Conservation (phyloP, 495 filamentous ascomycete species). For the Aspergillus avenaceus region DNA sequence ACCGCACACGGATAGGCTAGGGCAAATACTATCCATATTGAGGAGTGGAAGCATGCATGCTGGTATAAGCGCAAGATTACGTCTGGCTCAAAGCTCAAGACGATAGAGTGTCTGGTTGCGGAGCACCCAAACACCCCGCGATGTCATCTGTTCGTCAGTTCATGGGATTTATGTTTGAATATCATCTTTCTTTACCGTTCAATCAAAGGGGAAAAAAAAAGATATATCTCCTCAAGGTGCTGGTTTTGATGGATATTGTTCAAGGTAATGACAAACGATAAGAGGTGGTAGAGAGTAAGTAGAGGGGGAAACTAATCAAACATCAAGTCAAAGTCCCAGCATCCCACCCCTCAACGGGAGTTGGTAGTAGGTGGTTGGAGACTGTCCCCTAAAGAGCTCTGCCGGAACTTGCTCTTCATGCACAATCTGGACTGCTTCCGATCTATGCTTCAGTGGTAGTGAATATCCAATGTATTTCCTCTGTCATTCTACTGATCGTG, state of each 20-base stretch:
- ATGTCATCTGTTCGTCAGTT: background rate
- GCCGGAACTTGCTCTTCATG: no score
- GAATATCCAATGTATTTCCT: background rate
- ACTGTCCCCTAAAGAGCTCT: background rate
- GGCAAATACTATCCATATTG: background rate
- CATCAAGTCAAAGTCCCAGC: background rate
- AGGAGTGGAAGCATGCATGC: background rate
- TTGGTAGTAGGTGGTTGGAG: background rate
- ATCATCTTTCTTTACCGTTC: background rate
- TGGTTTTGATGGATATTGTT: background rate
- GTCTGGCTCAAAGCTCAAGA: background rate
- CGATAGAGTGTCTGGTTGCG: background rate
- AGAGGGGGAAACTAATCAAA: no score
- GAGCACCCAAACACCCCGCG: background rate
- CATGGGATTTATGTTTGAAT: background rate
- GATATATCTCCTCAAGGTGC: background rate
- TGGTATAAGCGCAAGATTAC: background rate
- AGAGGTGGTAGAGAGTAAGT: background rate
- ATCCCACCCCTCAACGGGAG: background rate
- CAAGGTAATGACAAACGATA: background rate
- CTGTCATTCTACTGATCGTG: background rate
- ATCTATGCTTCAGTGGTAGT: background rate
- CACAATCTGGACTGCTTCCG: background rate
- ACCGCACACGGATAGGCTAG: no score
- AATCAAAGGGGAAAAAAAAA: background rate